Evolutionary conservation across 78 protist genomes (phyloP).

Genomic region (Protostelium mycophagum): DNA sequence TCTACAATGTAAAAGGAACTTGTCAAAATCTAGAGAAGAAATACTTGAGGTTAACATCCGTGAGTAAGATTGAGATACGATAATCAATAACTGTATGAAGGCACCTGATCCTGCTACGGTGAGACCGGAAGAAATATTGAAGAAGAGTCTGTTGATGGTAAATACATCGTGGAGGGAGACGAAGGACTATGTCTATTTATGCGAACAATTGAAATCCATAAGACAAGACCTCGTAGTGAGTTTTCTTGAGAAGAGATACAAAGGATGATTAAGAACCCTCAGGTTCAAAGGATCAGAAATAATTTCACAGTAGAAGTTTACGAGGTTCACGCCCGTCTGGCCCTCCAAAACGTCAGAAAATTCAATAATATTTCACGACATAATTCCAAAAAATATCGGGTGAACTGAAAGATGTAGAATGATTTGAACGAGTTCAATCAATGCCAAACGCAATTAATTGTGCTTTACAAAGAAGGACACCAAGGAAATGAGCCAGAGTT

Average conservation of each 20-base stretch:
- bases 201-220: conserved; percentile 81
- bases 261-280: too few relatives aligned
- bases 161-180: conserved; percentile 30
- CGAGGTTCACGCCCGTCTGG: conserved; percentile 77
- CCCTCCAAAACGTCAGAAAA: conserved; percentile 42
- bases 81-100: background rate
- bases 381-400: background rate
- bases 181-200: conserved; percentile 38
- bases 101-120: conserved; percentile 68
- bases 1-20: conserved; percentile 45
- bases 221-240: conserved; percentile 73
- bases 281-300: conserved; percentile 51
- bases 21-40: conserved; percentile 45
- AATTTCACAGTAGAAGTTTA: conserved; percentile 74
- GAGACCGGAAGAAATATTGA: conserved; percentile 44
- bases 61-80: background rate
- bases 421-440: conserved; percentile 81
- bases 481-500: conserved; percentile 34
- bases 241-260: background rate
- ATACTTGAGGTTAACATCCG: conserved; percentile 60
- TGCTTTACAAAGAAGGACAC: conserved; percentile 27
- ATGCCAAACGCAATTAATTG: conserved; percentile 78
- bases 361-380: too few relatives aligned
- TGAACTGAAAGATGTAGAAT: background rate
- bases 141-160: conserved; percentile 14